These are phyloP conservation scores for Oidium heveae DNA, from an alignment of 2,329 filamentous ascomycete species.

Conservation along the genomic window DNA sequence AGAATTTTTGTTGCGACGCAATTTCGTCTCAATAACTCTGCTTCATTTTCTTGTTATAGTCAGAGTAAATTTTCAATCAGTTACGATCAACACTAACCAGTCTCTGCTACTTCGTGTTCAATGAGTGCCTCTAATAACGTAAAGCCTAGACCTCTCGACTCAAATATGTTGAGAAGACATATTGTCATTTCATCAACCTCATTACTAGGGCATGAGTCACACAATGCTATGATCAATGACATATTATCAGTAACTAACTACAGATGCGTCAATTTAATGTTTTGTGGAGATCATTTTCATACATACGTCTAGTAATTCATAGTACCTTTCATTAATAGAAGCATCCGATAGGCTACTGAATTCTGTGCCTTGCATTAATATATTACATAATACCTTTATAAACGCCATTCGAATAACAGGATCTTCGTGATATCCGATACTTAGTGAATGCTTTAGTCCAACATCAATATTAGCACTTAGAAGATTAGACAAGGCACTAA, in stretches of 20 bases:
- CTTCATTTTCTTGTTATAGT: constrained; percentile 29
- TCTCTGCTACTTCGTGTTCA: constrained; percentile 42
- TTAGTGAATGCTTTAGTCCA: constrained; percentile 41
- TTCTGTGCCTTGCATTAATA: constrained; percentile 44
- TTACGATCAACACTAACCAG: constrained; percentile 19
- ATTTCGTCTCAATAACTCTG: constrained; percentile 39
- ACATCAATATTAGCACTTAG: constrained; percentile 48
- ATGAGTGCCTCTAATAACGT: constrained; percentile 39
- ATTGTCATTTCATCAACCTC: constrained; percentile 46
- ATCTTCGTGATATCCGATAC: constrained; percentile 46
- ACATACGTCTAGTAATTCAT: constrained; percentile 31
- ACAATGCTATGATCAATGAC: constrained; percentile 35
- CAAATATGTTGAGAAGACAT: constrained; percentile 43
- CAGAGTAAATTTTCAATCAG: neutral
- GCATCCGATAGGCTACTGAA: constrained; percentile 43
- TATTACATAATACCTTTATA: constrained; percentile 44
- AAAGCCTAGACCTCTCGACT: constrained; percentile 36
- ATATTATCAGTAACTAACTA: constrained; percentile 36
- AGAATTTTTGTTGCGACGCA: constrained; percentile 51
- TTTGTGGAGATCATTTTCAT: neutral
- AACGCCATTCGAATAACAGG: constrained; percentile 44
- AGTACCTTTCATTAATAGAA: constrained; percentile 42
- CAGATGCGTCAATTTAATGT: constrained; percentile 2
- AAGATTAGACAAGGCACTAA: constrained; percentile 41
- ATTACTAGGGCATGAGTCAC: constrained; percentile 37